phyloP scores from a whole-genome alignment of 148 eudicot genomes.

The Cornus kousa region DNA sequence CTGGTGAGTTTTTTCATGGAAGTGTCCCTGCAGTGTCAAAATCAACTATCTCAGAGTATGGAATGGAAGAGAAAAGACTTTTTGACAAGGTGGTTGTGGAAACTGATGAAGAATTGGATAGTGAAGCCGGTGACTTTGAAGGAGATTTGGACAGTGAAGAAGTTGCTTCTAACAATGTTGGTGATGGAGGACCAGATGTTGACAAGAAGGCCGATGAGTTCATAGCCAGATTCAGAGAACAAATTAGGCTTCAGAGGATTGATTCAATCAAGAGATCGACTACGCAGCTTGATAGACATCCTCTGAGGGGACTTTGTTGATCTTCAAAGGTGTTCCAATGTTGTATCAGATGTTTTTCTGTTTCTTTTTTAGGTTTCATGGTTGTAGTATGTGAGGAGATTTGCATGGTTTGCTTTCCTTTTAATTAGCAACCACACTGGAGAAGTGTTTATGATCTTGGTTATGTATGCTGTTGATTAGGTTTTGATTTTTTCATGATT shows the following conservation, averaged over 20 bases:
- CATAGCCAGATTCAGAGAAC: slow-evolving; percentile 90
- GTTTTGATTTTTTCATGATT: no score
- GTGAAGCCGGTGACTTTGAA: slow-evolving; percentile 37
- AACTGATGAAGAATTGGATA: slow-evolving; percentile 50
- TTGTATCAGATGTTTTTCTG: background rate
- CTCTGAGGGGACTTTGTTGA: slow-evolving; percentile 22
- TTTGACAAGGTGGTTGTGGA: slow-evolving; percentile 21
- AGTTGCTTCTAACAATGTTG: slow-evolving; percentile 16
- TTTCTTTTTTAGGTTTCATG: background rate
- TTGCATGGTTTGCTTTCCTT: slow-evolving; percentile 11
- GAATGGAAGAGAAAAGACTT: slow-evolving; percentile 31
- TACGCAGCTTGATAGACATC: slow-evolving; percentile 36
- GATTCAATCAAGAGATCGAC: slow-evolving; percentile 74
- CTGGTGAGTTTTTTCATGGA: no score
- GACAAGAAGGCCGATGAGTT: slow-evolving; percentile 95
- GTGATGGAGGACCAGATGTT: slow-evolving; percentile 70
- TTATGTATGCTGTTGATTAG: background rate
- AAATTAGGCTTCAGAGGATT: slow-evolving; percentile 83
- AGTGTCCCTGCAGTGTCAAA: no score
- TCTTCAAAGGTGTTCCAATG: background rate
- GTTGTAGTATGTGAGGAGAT: background rate
- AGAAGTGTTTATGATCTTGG: background rate
- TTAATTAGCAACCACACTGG: background rate
- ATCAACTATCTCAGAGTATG: slow-evolving; percentile 13
- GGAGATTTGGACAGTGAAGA: slow-evolving; percentile 17